Evolutionary conservation across 2,329 filamentous ascomycete genomes (phyloP).

Genomic region (Colletotrichum cuscutae): DNA sequence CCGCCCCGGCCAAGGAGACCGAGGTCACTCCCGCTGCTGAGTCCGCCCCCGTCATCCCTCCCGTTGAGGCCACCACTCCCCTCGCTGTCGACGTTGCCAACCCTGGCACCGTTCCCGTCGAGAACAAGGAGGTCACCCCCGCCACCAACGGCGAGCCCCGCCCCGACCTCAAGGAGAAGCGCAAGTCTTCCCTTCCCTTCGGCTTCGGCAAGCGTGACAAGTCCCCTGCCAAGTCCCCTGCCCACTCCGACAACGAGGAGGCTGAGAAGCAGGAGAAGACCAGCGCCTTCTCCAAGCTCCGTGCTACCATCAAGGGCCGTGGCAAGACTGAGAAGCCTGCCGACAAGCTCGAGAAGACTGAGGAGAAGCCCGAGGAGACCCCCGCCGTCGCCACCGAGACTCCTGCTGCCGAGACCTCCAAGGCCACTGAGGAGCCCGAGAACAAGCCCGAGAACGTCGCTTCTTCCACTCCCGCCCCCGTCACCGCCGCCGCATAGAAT

Average conservation of each 20-base stretch:
- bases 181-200: conserved; percentile 81
- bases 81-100: conserved; percentile 64
- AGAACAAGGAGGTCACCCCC: conserved; percentile 56
- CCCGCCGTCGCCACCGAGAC: conserved; percentile 41
- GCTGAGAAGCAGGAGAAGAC: conserved; percentile 66
- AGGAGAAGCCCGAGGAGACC: conserved; percentile 40
- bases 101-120: conserved; percentile 57
- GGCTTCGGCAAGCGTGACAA: conserved; percentile 71
- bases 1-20: conserved; percentile 54
- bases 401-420: conserved; percentile 43
- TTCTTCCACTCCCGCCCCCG: conserved; percentile 53
- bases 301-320: conserved; percentile 64
- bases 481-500: conserved; percentile 63
- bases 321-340: conserved; percentile 52
- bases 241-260: conserved; percentile 67
- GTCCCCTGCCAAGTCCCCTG: conserved; percentile 59
- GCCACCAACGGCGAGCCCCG: conserved; percentile 64
- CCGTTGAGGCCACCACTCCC: conserved; percentile 66
- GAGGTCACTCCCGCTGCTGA: conserved; percentile 55
- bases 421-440: conserved; percentile 48
- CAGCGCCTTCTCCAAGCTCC: conserved; percentile 69
- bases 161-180: conserved; percentile 81
- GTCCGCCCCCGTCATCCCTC: conserved; percentile 67
- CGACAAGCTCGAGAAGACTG: conserved; percentile 42
- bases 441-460: conserved; percentile 54